Evolutionary conservation across 1,284 basidiomycete species (phyloP).

Genomic region (Trichosporon faecale): DNA sequence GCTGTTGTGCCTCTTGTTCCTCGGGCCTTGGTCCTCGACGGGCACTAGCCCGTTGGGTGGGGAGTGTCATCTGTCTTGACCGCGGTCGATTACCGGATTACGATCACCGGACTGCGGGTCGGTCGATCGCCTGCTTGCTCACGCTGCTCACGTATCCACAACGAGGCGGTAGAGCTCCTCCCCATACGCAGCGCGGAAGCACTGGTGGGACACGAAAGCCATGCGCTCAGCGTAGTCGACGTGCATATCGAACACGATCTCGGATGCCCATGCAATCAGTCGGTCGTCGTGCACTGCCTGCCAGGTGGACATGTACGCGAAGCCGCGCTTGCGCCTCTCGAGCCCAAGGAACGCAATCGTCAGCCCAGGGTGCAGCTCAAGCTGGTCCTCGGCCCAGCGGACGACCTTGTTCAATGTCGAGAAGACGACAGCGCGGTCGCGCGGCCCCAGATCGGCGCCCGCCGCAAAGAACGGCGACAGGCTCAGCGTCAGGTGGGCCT

Average conservation of each 20-base stretch:
- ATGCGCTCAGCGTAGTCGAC: constrained; percentile 5
- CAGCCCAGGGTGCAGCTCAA: neutral
- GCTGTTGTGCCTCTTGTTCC: too few relatives aligned
- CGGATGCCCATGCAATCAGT: neutral
- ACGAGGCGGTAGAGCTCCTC: neutral
- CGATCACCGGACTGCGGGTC: too few relatives aligned
- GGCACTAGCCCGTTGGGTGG: too few relatives aligned
- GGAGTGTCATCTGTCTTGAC: too few relatives aligned
- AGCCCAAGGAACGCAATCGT: neutral
- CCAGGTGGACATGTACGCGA: neutral
- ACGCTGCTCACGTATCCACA: neutral
- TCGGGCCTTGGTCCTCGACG: too few relatives aligned
- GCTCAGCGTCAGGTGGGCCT: neutral
- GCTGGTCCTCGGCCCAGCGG: constrained; percentile 7
- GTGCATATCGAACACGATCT: neutral
- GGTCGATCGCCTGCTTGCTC: neutral
- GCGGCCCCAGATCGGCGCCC: neutral
- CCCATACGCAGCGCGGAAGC: neutral
- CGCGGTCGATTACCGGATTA: too few relatives aligned
- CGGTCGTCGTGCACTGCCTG: neutral
- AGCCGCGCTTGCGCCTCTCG: neutral
- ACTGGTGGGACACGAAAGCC: neutral
- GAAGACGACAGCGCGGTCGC: neutral
- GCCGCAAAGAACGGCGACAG: neutral
- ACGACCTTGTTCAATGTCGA: neutral